Evolutionary conservation across 495 filamentous ascomycete species (phyloP).

Genomic region (Pseudoneurospora amorphoporcata): DNA sequence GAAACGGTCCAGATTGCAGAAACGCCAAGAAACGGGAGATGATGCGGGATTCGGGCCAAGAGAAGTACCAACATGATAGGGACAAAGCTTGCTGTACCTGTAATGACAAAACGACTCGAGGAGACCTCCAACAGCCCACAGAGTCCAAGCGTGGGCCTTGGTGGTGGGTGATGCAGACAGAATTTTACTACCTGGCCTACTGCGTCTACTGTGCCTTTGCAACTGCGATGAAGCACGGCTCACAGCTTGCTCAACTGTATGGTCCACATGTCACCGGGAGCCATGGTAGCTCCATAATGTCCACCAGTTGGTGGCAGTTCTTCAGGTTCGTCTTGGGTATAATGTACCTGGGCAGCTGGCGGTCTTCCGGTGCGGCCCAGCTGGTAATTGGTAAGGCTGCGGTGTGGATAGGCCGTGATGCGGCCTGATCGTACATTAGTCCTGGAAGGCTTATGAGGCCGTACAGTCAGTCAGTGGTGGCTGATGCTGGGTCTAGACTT

Average conservation of each 20-base stretch:
- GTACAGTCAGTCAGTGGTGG: neutral
- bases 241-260: neutral
- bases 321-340: neutral
- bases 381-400: neutral
- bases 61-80: neutral
- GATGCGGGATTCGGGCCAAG: neutral
- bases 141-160: neutral
- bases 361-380: neutral
- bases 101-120: neutral
- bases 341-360: neutral
- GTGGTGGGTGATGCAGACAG: neutral
- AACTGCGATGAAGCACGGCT: slow-evolving; percentile 1
- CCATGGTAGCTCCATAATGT: neutral
- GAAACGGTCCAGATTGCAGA: neutral
- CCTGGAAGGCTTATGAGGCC: neutral
- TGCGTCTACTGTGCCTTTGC: neutral
- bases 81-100: neutral
- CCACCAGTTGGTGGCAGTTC: slow-evolving; percentile 2
- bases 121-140: neutral
- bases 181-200: neutral
- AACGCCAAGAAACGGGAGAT: neutral
- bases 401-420: neutral
- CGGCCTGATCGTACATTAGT: neutral
- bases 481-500: neutral
- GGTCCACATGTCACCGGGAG: neutral